Evolutionary conservation across 169 alveolate genomes (phyloP), one percentile per base, ranked within the genome.

Genomic region (Amoebophrya sp.): DNA sequence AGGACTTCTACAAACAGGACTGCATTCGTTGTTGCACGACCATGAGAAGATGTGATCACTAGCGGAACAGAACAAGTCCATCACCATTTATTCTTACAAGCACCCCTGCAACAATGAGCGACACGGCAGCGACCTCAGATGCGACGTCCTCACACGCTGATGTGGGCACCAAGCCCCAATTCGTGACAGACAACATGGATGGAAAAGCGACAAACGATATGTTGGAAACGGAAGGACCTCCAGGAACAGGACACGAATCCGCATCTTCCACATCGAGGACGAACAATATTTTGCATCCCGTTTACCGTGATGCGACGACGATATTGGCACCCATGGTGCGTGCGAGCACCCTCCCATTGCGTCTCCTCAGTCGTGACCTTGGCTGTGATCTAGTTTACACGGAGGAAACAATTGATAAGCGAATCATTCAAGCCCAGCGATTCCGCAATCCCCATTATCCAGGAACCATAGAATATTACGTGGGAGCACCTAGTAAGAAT

Each of bases 311-410:
- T 36, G 2, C 2, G 39, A 1, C 2, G 83, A 65, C 83, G 39
- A 65, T 65, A 29, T 36, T 65, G 36, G 83, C 83, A 1, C 83
- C 83, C 83, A 65, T 65, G 83, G 83, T 65, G 33, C 83, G 83
- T 18, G 83, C 83, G 39, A 12, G 36, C 83, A 65, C 83, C 36
- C 83, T 65, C 2, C 83, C 83, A 10, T 36, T 65, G 83, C 83
- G 83, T 29, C 83, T 26, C 38, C 10, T 26, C 83, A 0, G 12
- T 36, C 36, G 33, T 29, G 83, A 65, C 83, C n/a, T 65, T 36
- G 83, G 83, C 12, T 65, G 83, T 18, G 83, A 65, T 18, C 2
- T 65, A 26, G 18, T 26, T 6, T 65, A 65, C 83, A 65, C 18
- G 3, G 83, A 65, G 83, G 83, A 65, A 36, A 65, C n/a, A 1